Evolutionary conservation across 495 filamentous ascomycete genomes (phyloP), one percentile per base, ranked within the genome.

Genomic region (Xylaria scruposa): DNA sequence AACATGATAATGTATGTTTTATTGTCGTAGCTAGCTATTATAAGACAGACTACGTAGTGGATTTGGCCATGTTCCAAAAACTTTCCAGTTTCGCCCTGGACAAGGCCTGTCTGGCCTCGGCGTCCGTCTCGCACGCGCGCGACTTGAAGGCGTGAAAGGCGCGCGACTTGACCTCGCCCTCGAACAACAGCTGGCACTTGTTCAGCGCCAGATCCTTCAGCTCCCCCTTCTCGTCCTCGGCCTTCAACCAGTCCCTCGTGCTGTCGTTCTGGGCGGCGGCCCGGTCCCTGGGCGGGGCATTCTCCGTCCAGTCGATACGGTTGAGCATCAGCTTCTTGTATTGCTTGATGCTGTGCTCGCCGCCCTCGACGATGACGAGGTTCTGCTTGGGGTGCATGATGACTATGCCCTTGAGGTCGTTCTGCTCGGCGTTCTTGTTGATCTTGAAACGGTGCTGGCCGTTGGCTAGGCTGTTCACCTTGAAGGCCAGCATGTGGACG

Each of bases 371-470:
- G 75, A 99, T 90, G 38, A 99, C 89, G 3, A 98, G 84, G 78
- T 90, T 94, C 83, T 97, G 91, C 74, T 89, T 90, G 3, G 96
- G 96, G 79, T 97, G 88, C 83, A 97, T 91, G 74, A 99, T 89
- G 76, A 93, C 96, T 19, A 97, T 86, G 6, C 96, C 96, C 17
- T 92, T 96, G 59, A 98, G 86, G 13, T 87, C 90, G 69, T 93
- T 87, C 75, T 98, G 93, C 71, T 97, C 94, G 1, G 95, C 95
- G 73, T 97, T 98, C 75, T 92, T 92, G 78, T 89, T 89, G 76
- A 99, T 91, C 83, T 97, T 96, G 84, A 94, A 98, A 4, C 95
- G 90, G 81, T 98, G 94, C 72, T 93, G 91, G 29, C 94, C 94
- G 77, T 95, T 97, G 19, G 92, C 91, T 17, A 99, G 88, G 74